Conservation (phyloP, 768 basidiomycete genomes). For the Udeniomyces megalosporus region DNA sequence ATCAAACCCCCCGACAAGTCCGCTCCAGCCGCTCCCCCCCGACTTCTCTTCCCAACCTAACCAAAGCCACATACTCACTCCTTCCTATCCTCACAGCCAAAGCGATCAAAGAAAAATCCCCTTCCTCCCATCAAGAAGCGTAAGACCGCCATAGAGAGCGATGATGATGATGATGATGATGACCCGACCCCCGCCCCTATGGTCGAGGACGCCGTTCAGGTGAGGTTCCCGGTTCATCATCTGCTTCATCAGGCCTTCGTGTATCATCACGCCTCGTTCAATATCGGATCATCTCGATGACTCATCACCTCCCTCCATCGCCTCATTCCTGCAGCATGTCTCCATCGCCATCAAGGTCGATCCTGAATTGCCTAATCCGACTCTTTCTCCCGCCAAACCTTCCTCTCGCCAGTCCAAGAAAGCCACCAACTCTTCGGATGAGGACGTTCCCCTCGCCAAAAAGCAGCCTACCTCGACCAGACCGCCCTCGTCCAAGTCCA, state of each 20-base stretch:
- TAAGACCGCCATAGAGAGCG: conserved; percentile 8
- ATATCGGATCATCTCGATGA: neutral
- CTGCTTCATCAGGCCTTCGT: too few relatives aligned
- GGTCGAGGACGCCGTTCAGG: neutral
- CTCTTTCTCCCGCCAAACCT: neutral
- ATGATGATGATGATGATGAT: conserved; percentile 3
- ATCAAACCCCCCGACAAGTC: too few relatives aligned
- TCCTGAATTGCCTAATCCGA: neutral
- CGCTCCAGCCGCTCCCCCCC: too few relatives aligned
- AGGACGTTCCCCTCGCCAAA: conserved; percentile 11
- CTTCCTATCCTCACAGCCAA: neutral
- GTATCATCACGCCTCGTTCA: neutral
- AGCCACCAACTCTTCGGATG: conserved; percentile 12
- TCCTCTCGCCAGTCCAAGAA: neutral
- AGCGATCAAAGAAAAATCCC: conserved; percentile 7
- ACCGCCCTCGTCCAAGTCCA: neutral
- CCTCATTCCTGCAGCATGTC: neutral
- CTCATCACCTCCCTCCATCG: neutral
- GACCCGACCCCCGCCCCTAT: neutral
- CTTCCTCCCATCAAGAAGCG: conserved; percentile 15
- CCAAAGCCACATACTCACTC: too few relatives aligned
- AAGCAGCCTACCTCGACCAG: neutral
- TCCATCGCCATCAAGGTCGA: conserved; percentile 15
- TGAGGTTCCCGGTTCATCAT: neutral
- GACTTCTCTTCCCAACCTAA: too few relatives aligned